Evolutionary conservation across 1,284 basidiomycete species (phyloP).

Genomic region (Malassezia nana): DNA sequence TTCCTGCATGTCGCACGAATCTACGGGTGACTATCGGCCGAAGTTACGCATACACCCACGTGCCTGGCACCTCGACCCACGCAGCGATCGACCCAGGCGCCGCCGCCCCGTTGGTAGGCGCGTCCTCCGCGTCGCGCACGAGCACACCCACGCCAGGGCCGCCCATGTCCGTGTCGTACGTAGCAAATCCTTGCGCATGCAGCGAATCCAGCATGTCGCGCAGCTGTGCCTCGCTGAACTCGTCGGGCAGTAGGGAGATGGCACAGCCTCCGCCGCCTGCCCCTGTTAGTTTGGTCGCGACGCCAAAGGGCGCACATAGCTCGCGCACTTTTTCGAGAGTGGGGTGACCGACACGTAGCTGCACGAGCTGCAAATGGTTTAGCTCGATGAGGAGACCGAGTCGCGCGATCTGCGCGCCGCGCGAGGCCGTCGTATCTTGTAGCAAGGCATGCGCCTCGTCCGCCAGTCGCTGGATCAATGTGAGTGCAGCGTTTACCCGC

Average conservation of each 20-base stretch:
- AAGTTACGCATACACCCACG: constrained; percentile 13
- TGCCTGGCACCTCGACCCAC: constrained; percentile 7
- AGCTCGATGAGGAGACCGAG: constrained; percentile 57
- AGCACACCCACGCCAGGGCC: constrained; percentile 82
- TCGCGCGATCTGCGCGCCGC: constrained; percentile 17
- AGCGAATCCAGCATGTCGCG: constrained; percentile 23
- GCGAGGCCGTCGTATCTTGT: constrained; percentile 3
- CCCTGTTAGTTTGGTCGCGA: constrained; percentile 94
- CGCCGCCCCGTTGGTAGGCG: neutral
- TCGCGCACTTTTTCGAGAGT: constrained; percentile 70
- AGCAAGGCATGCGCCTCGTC: constrained; percentile 32
- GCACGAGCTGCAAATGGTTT: constrained; percentile 76
- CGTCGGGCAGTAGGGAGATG: constrained; percentile 85
- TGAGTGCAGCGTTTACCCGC: constrained; percentile 25
- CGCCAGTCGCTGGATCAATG: constrained; percentile 25
- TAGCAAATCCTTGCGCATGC: constrained; percentile 60
- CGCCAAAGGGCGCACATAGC: constrained; percentile 59
- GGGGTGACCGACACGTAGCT: constrained; percentile 87
- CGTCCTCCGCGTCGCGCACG: constrained; percentile 42
- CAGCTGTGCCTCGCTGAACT: constrained; percentile 49
- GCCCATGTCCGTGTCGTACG: constrained; percentile 83
- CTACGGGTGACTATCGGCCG: neutral
- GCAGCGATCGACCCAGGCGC: too few relatives aligned
- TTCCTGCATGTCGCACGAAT: neutral
- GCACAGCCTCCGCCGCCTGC: constrained; percentile 98